phyloP scores from a whole-genome alignment of 106 monocot genomes.

The Triglochin maritima region DNA sequence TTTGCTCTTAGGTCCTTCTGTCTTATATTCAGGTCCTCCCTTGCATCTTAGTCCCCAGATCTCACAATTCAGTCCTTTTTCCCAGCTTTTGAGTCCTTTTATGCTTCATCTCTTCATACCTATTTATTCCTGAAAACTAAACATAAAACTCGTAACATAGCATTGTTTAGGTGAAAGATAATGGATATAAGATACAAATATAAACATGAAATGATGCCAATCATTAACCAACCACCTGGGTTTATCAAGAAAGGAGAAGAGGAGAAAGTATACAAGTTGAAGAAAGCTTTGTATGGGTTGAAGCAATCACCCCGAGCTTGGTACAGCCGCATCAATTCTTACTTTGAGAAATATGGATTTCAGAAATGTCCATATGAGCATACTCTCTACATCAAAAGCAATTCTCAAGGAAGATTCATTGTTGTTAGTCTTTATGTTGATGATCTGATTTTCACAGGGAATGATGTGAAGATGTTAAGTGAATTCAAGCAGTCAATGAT shows the following conservation, averaged over 20 bases:
- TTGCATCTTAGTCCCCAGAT: too few species aligned
- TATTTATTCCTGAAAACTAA: too few species aligned
- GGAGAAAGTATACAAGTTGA: background rate
- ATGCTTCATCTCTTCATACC: too few species aligned
- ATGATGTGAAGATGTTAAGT: background rate
- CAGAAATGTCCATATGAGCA: background rate
- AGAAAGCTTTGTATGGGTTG: background rate
- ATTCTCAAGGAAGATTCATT: background rate
- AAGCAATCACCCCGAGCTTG: background rate
- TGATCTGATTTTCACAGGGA: background rate
- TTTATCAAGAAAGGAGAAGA: background rate
- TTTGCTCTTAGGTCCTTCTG: too few species aligned
- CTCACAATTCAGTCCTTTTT: too few species aligned
- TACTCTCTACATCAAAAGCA: background rate
- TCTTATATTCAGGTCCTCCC: too few species aligned
- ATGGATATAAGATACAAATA: too few species aligned
- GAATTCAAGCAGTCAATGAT: background rate
- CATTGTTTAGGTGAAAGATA: too few species aligned
- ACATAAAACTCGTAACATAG: too few species aligned
- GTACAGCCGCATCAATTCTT: background rate
- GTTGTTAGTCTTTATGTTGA: slow-evolving; percentile 2
- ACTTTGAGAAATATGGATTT: background rate
- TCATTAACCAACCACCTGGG: background rate
- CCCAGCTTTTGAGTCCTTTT: too few species aligned
- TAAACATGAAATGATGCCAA: too few species aligned